Evolutionary conservation across 2,329 filamentous ascomycete species (phyloP).

Genomic region (Clonostachys chloroleuca): DNA sequence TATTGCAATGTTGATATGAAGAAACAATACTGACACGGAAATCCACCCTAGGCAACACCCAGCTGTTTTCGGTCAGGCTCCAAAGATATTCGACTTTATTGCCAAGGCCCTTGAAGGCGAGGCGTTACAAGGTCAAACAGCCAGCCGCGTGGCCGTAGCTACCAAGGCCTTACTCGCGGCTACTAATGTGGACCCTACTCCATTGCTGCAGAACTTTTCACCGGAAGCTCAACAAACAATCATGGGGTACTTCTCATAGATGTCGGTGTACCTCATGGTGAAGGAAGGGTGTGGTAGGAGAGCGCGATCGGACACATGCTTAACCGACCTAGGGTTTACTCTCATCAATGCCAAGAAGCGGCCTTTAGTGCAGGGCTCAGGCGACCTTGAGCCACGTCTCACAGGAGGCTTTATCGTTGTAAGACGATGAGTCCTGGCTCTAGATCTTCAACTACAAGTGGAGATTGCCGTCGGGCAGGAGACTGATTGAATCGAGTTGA

Average conservation of each 20-base stretch:
- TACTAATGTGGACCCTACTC: slow-evolving; percentile 70
- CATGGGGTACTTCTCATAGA: slow-evolving; percentile 63
- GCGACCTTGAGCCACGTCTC: too few species aligned
- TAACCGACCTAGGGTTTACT: too few species aligned
- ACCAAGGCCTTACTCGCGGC: slow-evolving; percentile 74
- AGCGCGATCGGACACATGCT: too few species aligned
- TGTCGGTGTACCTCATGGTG: too few species aligned
- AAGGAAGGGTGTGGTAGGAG: too few species aligned
- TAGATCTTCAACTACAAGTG: too few species aligned
- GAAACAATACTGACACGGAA: neutral
- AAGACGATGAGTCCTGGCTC: too few species aligned
- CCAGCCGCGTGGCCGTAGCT: slow-evolving; percentile 68
- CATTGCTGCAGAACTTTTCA: slow-evolving; percentile 70
- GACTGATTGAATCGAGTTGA: too few species aligned
- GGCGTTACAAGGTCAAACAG: slow-evolving; percentile 81
- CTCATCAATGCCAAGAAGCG: too few species aligned
- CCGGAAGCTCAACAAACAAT: slow-evolving; percentile 79
- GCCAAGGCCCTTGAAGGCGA: slow-evolving; percentile 88
- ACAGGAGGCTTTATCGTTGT: too few species aligned
- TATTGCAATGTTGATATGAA: neutral
- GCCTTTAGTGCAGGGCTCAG: too few species aligned
- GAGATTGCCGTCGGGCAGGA: too few species aligned
- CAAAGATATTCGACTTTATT: slow-evolving; percentile 79
- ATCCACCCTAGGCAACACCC: slow-evolving; percentile 68
- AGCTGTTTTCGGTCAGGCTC: slow-evolving; percentile 70